Evolutionary conservation across 306 rosid species (phyloP), one percentile per base, ranked within the genome.

Genomic region (Calophaca sinica): DNA sequence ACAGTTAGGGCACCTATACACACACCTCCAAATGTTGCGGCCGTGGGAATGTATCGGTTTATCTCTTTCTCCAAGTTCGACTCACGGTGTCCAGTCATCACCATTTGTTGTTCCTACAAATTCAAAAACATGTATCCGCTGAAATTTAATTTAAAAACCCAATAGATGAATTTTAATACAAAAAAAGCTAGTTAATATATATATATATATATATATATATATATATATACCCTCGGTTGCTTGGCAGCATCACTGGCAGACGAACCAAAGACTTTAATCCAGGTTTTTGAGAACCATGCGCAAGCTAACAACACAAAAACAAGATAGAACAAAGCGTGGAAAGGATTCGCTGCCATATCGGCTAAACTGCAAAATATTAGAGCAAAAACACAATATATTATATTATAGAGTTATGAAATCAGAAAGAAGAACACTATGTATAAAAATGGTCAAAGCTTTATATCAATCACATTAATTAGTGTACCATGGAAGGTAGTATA

Each of bases 71-170:
- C 93, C 73, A 92, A 76, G 83, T 92, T 92, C 12, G 97, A 89
- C 71, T 89, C 96, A n/a, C 96, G 86, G 70, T 92, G 97, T 45
- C 93, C 96, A 5, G 96, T 96, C 91, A 92, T 89, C 68, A 89
- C 96, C 96, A 92, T 92, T 88, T 88, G 96, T 89, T 92, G 97
- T 69, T 92, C 97, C 97, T 92, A 90, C 68, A 82, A 52, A 75
- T 68, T 68, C 51, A 58, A 12, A 70, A 54, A 15, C 4, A 41
- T 52, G 39, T 9, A 29, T 32, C n/a, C 2, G 4, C 14, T 9
- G 31, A 48, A 71, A 77, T 59, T 55, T 55, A n/a, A 49, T n/a
- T n/a, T n/a, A n/a, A n/a, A 51, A 31, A 29, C 9, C 50, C 44
- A 61, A 10, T 7, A 13, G 9, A 44, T 5, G 44, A 50, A 12